Conservation (phyloP, 371 early-diverging fungal genomes). For the Catenaria anguillulae region DNA sequence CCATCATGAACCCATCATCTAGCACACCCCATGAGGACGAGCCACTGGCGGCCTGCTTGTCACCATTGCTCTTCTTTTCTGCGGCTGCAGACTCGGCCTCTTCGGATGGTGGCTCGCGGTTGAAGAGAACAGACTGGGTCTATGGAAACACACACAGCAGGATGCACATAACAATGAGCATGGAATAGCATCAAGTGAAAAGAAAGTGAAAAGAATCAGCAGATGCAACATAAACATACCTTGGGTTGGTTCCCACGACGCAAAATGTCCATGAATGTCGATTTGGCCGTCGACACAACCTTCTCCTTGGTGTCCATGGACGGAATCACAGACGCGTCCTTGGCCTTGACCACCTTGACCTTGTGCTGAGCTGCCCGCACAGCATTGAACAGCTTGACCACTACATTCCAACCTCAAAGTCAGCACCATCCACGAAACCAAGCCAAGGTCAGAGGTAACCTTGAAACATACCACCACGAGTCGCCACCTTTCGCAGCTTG, state of each 20-base stretch:
- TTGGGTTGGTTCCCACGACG: neutral
- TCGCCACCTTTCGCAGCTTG: slow-evolving; percentile 61
- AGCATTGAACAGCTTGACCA: slow-evolving; percentile 71
- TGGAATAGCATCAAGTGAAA: too few species aligned
- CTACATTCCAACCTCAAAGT: slow-evolving; percentile 14
- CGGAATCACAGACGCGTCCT: slow-evolving; percentile 21
- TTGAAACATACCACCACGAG: slow-evolving; percentile 54
- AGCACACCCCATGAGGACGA: slow-evolving; percentile 6
- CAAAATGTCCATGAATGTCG: neutral
- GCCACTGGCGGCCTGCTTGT: too few species aligned
- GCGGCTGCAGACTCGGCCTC: too few species aligned
- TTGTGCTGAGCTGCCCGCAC: slow-evolving; percentile 54
- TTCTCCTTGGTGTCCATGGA: slow-evolving; percentile 29
- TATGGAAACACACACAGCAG: too few species aligned
- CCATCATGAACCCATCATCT: slow-evolving; percentile 1
- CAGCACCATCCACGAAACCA: neutral
- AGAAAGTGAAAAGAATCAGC: too few species aligned
- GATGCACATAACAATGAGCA: too few species aligned
- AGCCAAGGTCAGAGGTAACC: neutral
- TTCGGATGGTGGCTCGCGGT: too few species aligned
- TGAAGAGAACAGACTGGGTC: too few species aligned
- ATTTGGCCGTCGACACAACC: slow-evolving; percentile 21
- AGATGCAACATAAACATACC: too few species aligned
- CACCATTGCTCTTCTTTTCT: too few species aligned
- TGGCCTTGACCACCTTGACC: slow-evolving; percentile 39